Evolutionary conservation across 129 eudicot genomes (phyloP).

Genomic region (Logfia minima): DNA sequence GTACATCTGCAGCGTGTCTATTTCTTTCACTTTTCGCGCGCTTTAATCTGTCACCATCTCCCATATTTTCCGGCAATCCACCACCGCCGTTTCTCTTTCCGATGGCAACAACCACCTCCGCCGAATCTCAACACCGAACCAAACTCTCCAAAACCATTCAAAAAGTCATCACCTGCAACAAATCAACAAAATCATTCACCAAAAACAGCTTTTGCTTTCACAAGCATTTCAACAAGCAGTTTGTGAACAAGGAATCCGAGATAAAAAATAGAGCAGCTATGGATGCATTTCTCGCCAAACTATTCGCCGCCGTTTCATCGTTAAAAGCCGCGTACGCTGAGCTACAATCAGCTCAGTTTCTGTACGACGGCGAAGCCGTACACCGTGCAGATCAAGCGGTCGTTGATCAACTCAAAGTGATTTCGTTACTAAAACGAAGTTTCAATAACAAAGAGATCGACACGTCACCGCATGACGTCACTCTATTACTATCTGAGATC

Average conservation of each 20-base stretch:
- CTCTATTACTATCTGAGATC: constrained; percentile 35
- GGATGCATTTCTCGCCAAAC: constrained; percentile 72
- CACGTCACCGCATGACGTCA: constrained; percentile 58
- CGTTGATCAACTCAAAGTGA: constrained; percentile 49
- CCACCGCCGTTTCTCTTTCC: neutral
- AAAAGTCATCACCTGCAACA: constrained; percentile 41
- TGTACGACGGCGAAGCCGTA: constrained; percentile 53
- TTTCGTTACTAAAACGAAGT: constrained; percentile 54
- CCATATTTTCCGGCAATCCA: constrained; percentile 21
- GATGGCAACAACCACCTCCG: constrained; percentile 39
- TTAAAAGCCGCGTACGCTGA: constrained; percentile 83
- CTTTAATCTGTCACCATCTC: constrained; percentile 18
- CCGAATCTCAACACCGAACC: constrained; percentile 37
- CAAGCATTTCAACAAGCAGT: constrained; percentile 39
- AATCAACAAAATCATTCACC: constrained; percentile 39
- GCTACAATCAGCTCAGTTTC: constrained; percentile 71
- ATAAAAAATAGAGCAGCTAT: constrained; percentile 42
- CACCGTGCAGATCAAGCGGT: constrained; percentile 59
- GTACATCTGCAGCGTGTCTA: constrained; percentile 4
- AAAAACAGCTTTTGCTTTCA: constrained; percentile 49
- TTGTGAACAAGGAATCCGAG: constrained; percentile 31
- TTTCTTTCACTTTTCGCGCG: constrained; percentile 27
- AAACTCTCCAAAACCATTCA: constrained; percentile 53
- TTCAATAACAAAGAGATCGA: constrained; percentile 50
- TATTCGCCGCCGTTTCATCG: constrained; percentile 65